Evolutionary conservation across 1,139 yeast genomes (phyloP), one percentile per base, ranked within the genome.

Genomic region (Pichia sp.): DNA sequence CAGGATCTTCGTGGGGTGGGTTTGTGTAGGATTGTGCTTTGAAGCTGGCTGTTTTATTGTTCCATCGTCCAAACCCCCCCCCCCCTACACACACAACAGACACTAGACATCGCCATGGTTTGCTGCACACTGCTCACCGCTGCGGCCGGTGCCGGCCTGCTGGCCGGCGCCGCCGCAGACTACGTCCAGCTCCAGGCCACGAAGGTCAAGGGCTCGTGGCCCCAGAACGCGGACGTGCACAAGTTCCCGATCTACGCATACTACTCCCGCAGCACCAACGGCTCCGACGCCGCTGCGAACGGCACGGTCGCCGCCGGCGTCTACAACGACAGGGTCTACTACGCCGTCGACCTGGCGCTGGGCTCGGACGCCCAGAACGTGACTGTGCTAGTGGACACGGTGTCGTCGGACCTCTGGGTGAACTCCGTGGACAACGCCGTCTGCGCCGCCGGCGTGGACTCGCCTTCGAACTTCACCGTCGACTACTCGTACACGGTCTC

Each of bases 401-500:
- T 87, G 0, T 81, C 86, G 4, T 73, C 85, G 3, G 89, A 84
- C 64, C 70, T 82, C 57, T 84, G 88, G 88, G 78, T 82, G 3
- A 57, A 57, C 19, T 57, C 62, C 1, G 41, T 51, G 19, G 58
- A 56, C 8, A 55, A 58, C 34, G 48, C 47, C 11, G 34, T 52
- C 8, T 59, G 62, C 44, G 49, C 49, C 2, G 4, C 53, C 19
- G 54, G 45, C 36, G 15, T 36, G 8, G 31, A 43, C 8, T 16
- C 31, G 4, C 32, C 19, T 34, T 36, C 52, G 5, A 55, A 52
- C 45, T 47, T 55, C n/a, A 49, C 58, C 5, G 13, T 57, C 13
- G 40, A 45, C 4, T 57, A 57, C 34, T 10, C 46, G 10, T 49
- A 40, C 41, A 36, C 41, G 26, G 26, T 23, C 26, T 23, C 26